Evolutionary conservation across 2,329 filamentous ascomycete species (phyloP), one percentile per base, ranked within the genome.

Genomic region (Talaromyces albobiverticillius): DNA sequence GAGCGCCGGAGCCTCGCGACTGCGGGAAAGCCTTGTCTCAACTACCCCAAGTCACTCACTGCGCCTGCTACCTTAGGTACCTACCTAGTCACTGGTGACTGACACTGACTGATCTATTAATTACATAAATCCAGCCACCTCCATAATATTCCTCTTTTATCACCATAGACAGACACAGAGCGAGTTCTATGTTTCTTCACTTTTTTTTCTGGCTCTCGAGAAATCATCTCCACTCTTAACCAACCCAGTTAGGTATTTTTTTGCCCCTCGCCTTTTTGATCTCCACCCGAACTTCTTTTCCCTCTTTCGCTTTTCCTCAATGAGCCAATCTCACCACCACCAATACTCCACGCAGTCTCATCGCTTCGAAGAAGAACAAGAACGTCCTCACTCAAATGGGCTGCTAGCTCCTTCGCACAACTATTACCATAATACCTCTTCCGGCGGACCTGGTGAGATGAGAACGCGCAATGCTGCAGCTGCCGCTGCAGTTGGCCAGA

Each of bases 381-480:
- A 16, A 22, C 16, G 4, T 42, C 45, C 51, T 46, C 50, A 46
- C 53, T 45, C 56, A 50, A 58, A 68, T 58, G 52, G 61, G 43
- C 58, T 62, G 58, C 62, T 56, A 52, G 45, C 61, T 22, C 40
- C 25, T 46, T 59, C 59, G 42, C 65, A 63, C 63, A 66, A 62
- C 18, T 40, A 40, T 40, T 40, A 40, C 9, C 36, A 20, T 20
- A 40, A 22, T 22, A n/a, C 36, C 36, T 50, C 63, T 23, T 45
- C 53, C 47, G 23, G 29, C 67, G 54, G 34, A 16, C 61, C 63
- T 23, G 62, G 58, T 61, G 70, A 74, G 53, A 72, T 71, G 68
- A 72, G 71, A 71, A 69, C 47, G 47, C 53, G 53, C 47, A 55
- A 55, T 23, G 42, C 53, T 23, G 46, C 36, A n/a, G 25, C 41